A percentile compares a stretch with the other conserved stretches of the same genome.
phyloP scores from a whole-genome alignment of 2,329 filamentous ascomycete species.

The Trichoderma endophyticum region DNA sequence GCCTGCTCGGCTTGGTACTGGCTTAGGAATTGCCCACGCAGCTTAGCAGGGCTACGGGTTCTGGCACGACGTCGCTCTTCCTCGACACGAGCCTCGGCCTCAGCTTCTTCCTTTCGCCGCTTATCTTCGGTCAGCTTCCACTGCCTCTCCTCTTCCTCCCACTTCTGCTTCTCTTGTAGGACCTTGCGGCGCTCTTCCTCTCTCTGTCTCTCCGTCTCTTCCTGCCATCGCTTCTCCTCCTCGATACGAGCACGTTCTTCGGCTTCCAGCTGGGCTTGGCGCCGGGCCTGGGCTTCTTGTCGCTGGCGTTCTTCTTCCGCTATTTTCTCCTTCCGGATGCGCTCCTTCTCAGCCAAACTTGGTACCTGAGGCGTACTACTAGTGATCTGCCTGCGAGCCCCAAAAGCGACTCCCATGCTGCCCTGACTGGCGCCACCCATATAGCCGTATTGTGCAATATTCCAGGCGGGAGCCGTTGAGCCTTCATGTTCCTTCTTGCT shows the following conservation, averaged over 20 bases:
- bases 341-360: slow-evolving; percentile 80
- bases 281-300: slow-evolving; percentile 50
- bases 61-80: slow-evolving; percentile 63
- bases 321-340: slow-evolving; percentile 53
- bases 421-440: slow-evolving; percentile 97
- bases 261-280: slow-evolving; percentile 45
- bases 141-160: slow-evolving; percentile 72
- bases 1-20: slow-evolving; percentile 74
- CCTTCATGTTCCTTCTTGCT: slow-evolving; percentile 80
- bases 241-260: slow-evolving; percentile 58
- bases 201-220: slow-evolving; percentile 58
- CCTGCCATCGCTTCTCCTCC: slow-evolving; percentile 66
- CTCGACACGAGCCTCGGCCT: slow-evolving; percentile 64
- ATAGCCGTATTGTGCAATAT: slow-evolving; percentile 97
- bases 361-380: slow-evolving; percentile 76
- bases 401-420: slow-evolving; percentile 90
- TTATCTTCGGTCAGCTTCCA: slow-evolving; percentile 77
- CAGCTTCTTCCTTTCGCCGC: slow-evolving; percentile 68
- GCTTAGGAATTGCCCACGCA: slow-evolving; percentile 81
- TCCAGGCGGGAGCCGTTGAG: slow-evolving; percentile 87
- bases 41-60: slow-evolving; percentile 61
- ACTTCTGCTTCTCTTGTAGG: slow-evolving; percentile 67
- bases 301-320: slow-evolving; percentile 60
- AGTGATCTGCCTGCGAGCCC: slow-evolving; percentile 88
- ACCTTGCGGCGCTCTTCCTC: slow-evolving; percentile 59